Base-by-base conservation (phyloP, 306 rosid genomes). In the Urtica urens region DNA sequence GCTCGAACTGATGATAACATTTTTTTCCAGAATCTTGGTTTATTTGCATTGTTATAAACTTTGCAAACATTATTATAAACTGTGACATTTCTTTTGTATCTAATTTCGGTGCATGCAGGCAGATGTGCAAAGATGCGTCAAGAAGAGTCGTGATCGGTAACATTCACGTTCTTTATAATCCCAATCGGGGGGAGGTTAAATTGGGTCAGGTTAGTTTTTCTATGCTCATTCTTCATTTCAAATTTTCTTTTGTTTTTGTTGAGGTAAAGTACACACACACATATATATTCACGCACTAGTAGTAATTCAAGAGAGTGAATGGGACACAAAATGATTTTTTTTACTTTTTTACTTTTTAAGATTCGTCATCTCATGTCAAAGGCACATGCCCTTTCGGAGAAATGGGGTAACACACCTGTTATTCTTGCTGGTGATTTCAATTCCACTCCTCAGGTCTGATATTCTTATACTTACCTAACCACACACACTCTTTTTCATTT, bases 371-470 rank as follows among this genome's bases (percentile, higher is more conserved):
- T 87, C 69, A 58, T 71, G 22, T 78, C 86, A 57, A 78, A 75
- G 75, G 88, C 93, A 23, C 71, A 67, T 38, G 22, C 40, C 23
- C 88, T 87, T 47, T 80, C 93, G 22, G 45, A 68, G 69, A 87
- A 69, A 76, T 87, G 96, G 96, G 76, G 73, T 17, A 73, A 78
- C 65, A 63, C 78, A 49, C 86, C 96, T 14, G 57, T 80, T 59
- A 70, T 87, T 55, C 94, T 87, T 38, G 82, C 83, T 51, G 88
- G 96, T 53, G 94, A 83, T 72, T 87, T 83, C 59, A 87, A 87
- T 59, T 40, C 68, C 59, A 83, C 93, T 40, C 96, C 94, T 65
- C 74, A 76, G 94, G 93, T 88, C 64, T 56, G 58, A 18, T 67
- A 33, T 40, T 64, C 41, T 28, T 7, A 17, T 55, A 53, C 11